Base-by-base conservation (phyloP, 106 monocot genomes). In the Dendrobium chrysotoxum region DNA sequence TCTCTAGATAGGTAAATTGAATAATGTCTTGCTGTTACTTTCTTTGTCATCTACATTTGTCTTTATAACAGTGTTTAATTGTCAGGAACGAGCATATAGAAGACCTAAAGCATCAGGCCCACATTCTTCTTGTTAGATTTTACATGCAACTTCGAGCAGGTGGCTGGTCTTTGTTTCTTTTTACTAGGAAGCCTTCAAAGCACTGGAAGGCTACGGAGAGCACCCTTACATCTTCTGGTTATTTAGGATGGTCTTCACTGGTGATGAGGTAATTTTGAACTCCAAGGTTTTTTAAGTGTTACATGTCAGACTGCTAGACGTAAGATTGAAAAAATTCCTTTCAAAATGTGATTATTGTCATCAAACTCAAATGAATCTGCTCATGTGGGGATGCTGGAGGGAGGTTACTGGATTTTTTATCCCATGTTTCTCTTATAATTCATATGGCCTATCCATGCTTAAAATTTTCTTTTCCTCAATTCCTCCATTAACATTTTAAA, bases 221-320 rank as follows among this genome's bases (percentile, higher is more conserved):
- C 9, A 82, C 40, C 23, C 85, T 88, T 72, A 61, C 12, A 12
- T 85, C 77, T 72, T 76, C 47, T 7, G 85, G 88, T 77, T 85
- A 72, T 30, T 3, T 23, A 72, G 82, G 76, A 55, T 78, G 77
- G 79, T 61, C 85, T 80, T 80, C 82, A 77, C 78, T 88, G 80
- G 77, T 88, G 20, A 82, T 82, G 85, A 85, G 88, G 88, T 87
- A 83, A 12, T 72, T 65, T 65, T 65, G n/a, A 65, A 65, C 64
- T 65, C 64, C 9, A 0, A n/a, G 18, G 57, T 5, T 57, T 54
- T 57, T 57, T n/a, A 6, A n/a, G 18, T 61, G 20, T n/a, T n/a
- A 23, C 23, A 61, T 23, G 61, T 7, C 20, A 55, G 17, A 1
- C 57, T 57, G 57, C 57, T 57, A 20, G 21, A 20, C 1, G 18